These are phyloP conservation scores for Tephrocybe rancida DNA, from an alignment of 768 basidiomycete species.

Conservation along the genomic window DNA sequence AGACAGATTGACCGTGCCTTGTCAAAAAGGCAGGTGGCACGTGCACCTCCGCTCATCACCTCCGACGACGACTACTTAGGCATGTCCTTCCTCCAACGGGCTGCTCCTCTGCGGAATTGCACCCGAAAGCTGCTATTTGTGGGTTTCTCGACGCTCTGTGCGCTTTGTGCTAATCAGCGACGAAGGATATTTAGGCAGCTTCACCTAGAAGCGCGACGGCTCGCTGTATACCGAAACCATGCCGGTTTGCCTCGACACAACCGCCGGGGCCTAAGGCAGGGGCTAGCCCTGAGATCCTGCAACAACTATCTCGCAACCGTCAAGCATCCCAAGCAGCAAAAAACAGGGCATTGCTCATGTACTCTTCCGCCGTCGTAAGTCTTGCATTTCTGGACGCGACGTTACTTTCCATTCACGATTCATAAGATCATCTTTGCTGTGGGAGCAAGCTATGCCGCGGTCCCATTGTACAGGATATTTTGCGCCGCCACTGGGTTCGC, in stretches of 20 bases:
- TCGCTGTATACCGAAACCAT: background rate
- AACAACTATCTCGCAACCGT: constrained; percentile 19
- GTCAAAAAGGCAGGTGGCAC: constrained; percentile 2
- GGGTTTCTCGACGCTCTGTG: background rate
- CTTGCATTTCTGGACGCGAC: background rate
- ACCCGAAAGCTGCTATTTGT: background rate
- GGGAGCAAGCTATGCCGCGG: constrained; percentile 94
- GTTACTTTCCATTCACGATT: background rate
- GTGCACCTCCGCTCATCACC: constrained; percentile 4
- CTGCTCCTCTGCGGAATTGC: constrained; percentile 1
- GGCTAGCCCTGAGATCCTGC: constrained; percentile 3
- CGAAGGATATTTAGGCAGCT: constrained; percentile 16
- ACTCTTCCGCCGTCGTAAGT: constrained; percentile 79
- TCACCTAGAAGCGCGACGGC: constrained; percentile 1
- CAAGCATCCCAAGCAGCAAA: constrained; percentile 48
- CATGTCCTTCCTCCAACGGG: constrained; percentile 16
- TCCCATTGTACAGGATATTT: constrained; percentile 97
- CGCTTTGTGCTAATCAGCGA: background rate
- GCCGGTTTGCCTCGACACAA: constrained; percentile 18
- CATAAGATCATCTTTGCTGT: constrained; percentile 73
- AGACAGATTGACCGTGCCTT: background rate
- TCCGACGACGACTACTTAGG: background rate
- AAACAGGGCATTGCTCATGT: constrained; percentile 83
- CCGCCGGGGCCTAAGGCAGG: constrained; percentile 4
- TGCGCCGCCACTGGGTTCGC: constrained; percentile 97